These are phyloP conservation scores for Exophiala xenobiotica DNA, from an alignment of 2,329 filamentous ascomycete species.

Conservation along the genomic window DNA sequence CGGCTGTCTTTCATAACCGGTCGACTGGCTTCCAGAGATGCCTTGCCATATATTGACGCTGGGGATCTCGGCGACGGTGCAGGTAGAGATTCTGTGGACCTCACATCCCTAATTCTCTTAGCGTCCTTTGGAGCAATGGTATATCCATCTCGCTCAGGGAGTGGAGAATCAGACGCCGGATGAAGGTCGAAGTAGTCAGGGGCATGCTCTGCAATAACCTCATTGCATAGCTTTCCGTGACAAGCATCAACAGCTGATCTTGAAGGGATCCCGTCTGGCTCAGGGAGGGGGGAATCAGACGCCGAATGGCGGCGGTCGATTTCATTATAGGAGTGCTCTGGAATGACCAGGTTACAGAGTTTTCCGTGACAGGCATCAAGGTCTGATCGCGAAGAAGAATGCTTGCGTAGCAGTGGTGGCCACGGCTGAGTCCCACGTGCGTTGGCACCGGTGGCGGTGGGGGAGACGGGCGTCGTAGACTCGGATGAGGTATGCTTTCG, in stretches of 20 bases:
- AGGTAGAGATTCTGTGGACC: neutral
- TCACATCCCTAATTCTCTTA: neutral
- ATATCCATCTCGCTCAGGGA: neutral
- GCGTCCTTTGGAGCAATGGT: neutral
- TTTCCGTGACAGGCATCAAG: too few species aligned
- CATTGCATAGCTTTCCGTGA: neutral
- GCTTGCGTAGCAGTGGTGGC: neutral
- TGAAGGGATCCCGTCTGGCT: too few species aligned
- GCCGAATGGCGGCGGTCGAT: neutral
- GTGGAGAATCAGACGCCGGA: neutral
- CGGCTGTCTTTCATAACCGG: slow-evolving; percentile 5
- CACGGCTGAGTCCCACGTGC: neutral
- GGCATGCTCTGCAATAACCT: neutral
- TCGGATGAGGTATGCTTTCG: neutral
- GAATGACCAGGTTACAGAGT: too few species aligned
- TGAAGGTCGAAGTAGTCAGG: neutral
- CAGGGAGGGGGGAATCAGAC: neutral
- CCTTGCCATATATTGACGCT: neutral
- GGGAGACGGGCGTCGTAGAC: neutral
- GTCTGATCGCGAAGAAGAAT: slow-evolving; percentile 13
- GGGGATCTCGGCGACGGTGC: neutral
- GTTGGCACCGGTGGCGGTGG: slow-evolving; percentile 2
- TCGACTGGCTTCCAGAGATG: neutral
- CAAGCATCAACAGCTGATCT: too few species aligned
- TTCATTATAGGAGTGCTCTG: slow-evolving; percentile 9